Conservation (phyloP, 805 yeast species). For the Cyberlindnera nakhonratchasimensis region DNA sequence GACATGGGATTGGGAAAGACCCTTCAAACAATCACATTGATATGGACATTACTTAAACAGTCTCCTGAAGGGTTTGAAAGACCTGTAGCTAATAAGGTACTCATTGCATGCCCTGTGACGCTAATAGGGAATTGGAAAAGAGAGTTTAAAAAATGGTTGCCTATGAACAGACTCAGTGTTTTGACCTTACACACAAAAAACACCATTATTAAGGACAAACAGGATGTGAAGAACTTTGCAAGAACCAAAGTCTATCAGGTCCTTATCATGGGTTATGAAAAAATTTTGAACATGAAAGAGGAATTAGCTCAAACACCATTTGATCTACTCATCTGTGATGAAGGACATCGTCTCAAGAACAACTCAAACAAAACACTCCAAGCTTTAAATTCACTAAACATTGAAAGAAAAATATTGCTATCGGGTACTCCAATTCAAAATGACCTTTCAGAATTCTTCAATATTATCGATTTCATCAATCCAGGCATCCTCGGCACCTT, state of each 20-base stretch:
- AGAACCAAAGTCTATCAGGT: constrained; percentile 76
- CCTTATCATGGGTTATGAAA: constrained; percentile 84
- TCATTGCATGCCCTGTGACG: constrained; percentile 91
- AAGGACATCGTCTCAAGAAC: constrained; percentile 88
- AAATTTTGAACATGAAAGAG: constrained; percentile 50
- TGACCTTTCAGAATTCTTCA: constrained; percentile 78
- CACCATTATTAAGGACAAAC: constrained; percentile 46
- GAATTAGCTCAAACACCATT: constrained; percentile 42
- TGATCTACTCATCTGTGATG: constrained; percentile 82
- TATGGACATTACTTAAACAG: constrained; percentile 76
- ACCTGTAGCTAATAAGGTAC: constrained; percentile 49
- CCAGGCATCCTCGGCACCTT: constrained; percentile 76
- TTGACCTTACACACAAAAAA: constrained; percentile 52
- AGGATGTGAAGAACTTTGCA: constrained; percentile 33
- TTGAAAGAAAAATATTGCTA: constrained; percentile 54
- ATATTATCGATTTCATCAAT: constrained; percentile 76
- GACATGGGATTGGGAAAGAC: constrained; percentile 98
- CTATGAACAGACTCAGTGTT: constrained; percentile 50
- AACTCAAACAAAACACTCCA: constrained; percentile 66
- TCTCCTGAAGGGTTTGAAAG: constrained; percentile 43
- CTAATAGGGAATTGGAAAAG: constrained; percentile 81
- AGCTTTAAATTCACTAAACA: constrained; percentile 43
- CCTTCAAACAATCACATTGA: constrained; percentile 72
- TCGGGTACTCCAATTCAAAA: constrained; percentile 96
- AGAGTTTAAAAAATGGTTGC: constrained; percentile 90